These are phyloP conservation scores for Hyphodiscus hymeniophilus DNA, from an alignment of 495 filamentous ascomycete species.

Conservation along the genomic window DNA sequence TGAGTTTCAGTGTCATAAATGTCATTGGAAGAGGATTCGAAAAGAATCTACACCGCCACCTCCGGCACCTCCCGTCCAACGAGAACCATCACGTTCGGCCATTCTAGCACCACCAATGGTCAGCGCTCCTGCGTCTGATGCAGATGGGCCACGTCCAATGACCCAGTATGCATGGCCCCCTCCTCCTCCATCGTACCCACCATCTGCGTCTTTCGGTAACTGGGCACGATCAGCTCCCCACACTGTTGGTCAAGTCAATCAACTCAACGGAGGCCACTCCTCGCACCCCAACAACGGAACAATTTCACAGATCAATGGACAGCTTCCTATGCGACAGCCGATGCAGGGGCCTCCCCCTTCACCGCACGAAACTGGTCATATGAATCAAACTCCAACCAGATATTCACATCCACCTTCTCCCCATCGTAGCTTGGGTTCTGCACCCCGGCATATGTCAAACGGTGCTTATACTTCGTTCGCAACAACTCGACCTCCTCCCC, in stretches of 20 bases:
- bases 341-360: slow-evolving; percentile 8
- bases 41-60: slow-evolving; percentile 32
- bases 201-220: slow-evolving; percentile 23
- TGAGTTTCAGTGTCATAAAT: slow-evolving; percentile 47
- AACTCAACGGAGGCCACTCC: slow-evolving; percentile 33
- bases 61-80: slow-evolving; percentile 27
- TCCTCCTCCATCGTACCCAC: slow-evolving; percentile 21
- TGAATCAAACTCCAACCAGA: slow-evolving; percentile 14
- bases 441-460: slow-evolving; percentile 15
- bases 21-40: slow-evolving; percentile 33
- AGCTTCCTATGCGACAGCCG: slow-evolving; percentile 9
- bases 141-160: slow-evolving; percentile 17
- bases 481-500: slow-evolving; percentile 19
- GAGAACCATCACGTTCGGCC: slow-evolving; percentile 15
- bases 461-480: slow-evolving; percentile 18
- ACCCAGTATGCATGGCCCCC: slow-evolving; percentile 25
- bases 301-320: slow-evolving; percentile 9
- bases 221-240: slow-evolving; percentile 31
- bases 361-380: slow-evolving; percentile 20
- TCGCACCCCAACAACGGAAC: slow-evolving; percentile 23
- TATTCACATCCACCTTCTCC: slow-evolving; percentile 36
- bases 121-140: slow-evolving; percentile 18
- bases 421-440: slow-evolving; percentile 24
- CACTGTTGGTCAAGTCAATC: slow-evolving; percentile 27
- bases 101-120: slow-evolving; percentile 9